Base-by-base conservation (phyloP, 805 yeast genomes). In the Kodamaea kakaduensis region DNA sequence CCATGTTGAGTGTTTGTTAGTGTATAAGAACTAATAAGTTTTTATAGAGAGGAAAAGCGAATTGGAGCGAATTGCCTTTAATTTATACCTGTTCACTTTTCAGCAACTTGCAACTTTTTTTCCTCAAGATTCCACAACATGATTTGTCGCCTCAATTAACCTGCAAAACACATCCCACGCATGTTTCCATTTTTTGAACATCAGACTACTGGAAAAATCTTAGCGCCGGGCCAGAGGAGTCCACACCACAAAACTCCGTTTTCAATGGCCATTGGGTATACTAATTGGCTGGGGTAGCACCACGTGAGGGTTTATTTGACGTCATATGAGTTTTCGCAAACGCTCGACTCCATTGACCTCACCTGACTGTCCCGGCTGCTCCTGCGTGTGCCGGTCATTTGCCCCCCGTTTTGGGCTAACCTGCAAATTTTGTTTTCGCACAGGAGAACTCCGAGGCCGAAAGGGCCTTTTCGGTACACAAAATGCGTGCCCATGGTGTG, bases 401-500 rank as follows among this genome's bases (percentile, higher is more conserved):
- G 29, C 29, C 29, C n/a, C n/a, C 29, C 29, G 29, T 26, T 15
- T 26, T 15, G 29, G 38, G 20, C 33, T 25, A 35, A 29, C 38
- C 34, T 29, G 34, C 17, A 35, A 35, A 23, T 17, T 6, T 15
- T 4, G 9, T 3, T 30, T 20, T 30, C 32, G 45, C 45, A 36
- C 29, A 23, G 30, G 30, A 38, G 45, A 42, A 42, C 40, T 42
- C 45, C 45, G 45, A 42, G 41, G 27, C 45, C 45, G 45, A 42
- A 29, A 18, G 5, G 18, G 18, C 10, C 13, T 7, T 26, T 26
- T 25, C 10, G 6, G 7, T 12, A 4, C 17, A 26, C 17, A 15
- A 26, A 16, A 22, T 25, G n/a, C n/a, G n/a, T 19, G 27, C 12
- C 5, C 16, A 13, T 25, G 27, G 27, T 12, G 27, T 25, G 27